Conservation (phyloP, 139 green algal genomes). For the Eudorina sp. region DNA sequence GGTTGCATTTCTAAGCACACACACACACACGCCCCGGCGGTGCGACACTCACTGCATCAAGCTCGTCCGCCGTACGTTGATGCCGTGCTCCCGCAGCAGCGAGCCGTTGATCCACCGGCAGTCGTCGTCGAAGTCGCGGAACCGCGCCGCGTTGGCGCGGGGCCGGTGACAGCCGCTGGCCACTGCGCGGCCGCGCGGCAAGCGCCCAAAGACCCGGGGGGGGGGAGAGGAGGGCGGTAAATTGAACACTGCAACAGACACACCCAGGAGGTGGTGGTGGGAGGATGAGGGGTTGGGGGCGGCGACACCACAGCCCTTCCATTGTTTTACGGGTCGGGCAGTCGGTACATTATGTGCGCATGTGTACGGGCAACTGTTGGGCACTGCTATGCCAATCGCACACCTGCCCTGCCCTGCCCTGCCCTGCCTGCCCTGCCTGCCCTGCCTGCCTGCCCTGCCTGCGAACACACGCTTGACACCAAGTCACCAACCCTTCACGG, state of each 20-base stretch:
- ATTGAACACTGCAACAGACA: too few relatives aligned
- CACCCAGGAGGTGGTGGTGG: not conserved
- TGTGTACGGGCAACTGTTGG: too few relatives aligned
- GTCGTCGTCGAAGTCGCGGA: not conserved
- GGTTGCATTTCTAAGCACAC: too few relatives aligned
- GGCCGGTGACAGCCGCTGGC: not conserved
- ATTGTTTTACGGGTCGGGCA: not conserved
- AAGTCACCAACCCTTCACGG: too few relatives aligned
- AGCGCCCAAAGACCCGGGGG: not conserved
- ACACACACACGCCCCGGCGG: too few relatives aligned
- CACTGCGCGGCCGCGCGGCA: not conserved
- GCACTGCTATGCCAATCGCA: too few relatives aligned
- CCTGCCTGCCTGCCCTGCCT: too few relatives aligned
- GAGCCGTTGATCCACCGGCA: constrained; percentile 22
- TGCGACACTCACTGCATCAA: not conserved
- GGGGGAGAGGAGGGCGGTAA: not conserved
- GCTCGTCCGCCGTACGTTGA: not conserved
- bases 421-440: too few relatives aligned
- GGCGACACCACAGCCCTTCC: not conserved
- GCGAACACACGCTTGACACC: too few relatives aligned
- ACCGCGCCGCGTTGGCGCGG: not conserved
- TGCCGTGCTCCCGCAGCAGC: not conserved
- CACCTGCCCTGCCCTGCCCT: too few relatives aligned
- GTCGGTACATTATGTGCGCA: too few relatives aligned
- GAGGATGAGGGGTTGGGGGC: not conserved